A percentile compares a stretch with the other conserved stretches of the same genome.
These are phyloP conservation scores for Rhypophila decipiens DNA, from an alignment of 495 filamentous ascomycete genomes.

Conservation along the genomic window DNA sequence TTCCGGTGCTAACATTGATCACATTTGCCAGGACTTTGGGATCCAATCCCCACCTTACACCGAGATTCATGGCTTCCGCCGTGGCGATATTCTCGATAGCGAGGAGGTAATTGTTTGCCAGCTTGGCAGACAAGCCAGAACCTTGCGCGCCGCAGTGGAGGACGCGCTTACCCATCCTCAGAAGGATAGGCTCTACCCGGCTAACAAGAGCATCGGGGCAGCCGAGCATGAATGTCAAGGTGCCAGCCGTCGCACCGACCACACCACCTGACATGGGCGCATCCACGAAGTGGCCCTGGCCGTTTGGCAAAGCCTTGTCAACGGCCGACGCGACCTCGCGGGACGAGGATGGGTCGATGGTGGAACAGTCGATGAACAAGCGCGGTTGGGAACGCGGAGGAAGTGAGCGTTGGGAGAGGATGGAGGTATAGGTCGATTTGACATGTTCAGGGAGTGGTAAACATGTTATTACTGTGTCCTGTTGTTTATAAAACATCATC, in stretches of 20 bases:
- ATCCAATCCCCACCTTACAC: conserved; percentile 76
- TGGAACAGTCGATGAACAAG: conserved; percentile 77
- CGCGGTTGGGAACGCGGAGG: conserved; percentile 37
- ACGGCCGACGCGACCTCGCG: conserved; percentile 59
- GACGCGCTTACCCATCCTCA: conserved; percentile 74
- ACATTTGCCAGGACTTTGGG: conserved; percentile 69
- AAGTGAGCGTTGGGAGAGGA: conserved; percentile 49
- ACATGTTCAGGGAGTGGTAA: conserved; percentile 78
- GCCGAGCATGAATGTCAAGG: conserved; percentile 84
- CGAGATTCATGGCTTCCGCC: conserved; percentile 89
- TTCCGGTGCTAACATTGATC: conserved; percentile 80
- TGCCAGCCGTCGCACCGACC: conserved; percentile 70
- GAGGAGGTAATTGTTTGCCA: conserved; percentile 91
- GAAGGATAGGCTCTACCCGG: conserved; percentile 55
- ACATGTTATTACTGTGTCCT: conserved; percentile 75
- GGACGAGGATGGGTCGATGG: conserved; percentile 76
- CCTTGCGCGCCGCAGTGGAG: conserved; percentile 78
- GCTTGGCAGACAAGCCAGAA: conserved; percentile 73
- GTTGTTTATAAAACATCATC: no score
- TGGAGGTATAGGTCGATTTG: conserved; percentile 60
- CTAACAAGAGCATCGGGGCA: conserved; percentile 52
- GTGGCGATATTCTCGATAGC: conserved; percentile 90
- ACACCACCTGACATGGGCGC: conserved; percentile 84
- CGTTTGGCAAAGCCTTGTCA: conserved; percentile 41
- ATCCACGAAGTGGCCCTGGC: conserved; percentile 59